Base-by-base conservation (phyloP, 352 stramenopile species). In the Pythium periplocum region DNA sequence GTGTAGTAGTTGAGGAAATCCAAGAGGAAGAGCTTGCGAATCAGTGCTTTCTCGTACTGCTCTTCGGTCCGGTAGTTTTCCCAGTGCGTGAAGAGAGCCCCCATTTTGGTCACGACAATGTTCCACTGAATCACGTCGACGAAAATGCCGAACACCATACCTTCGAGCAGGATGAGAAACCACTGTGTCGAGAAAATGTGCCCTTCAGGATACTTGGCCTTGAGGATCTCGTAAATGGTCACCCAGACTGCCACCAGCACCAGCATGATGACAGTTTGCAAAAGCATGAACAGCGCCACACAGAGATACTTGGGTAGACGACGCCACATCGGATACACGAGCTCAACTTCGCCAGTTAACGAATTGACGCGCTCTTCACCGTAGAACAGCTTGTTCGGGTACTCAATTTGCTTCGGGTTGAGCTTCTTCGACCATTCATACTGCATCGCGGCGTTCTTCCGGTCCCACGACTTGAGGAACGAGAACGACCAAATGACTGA, bases 1-100 rank as follows among this genome's bases (percentile, higher is more conserved):
- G 83, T 95, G 67, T 93, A 95, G 70, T 95, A 95, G 69, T 95
- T 95, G 33, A 95, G 64, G 46, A 95, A 95, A 48, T 95, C 85
- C 31, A 95, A 59, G 41, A 91, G 38, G 44, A 95, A 91, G 9
- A 95, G 65, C 55, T 95, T 93, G 10, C 79, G 75, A 46, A 95
- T 85, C 36, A 95, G 59, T 10, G 83, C 70, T 48, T 78, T 86
- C 55, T 95, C 85, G 55, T 86, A 92, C 57, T 89, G 75, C 57
- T 95, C 85, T 46, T 91, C 79, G 0, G 85, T 95, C 12, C 71
- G 69, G 57, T 90, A 93, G 57, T 95, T 95, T 58, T 95, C 85
- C 85, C 85, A 95, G 55, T 88, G 75, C 2, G 85, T 95, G 45
- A 95, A 91, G 4, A 95, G 61, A 4, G 68, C 66, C 2, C 72